Percentiles rank a stretch among this genome's conserved stretches.
phyloP scores from a whole-genome alignment of 352 stramenopile genomes.

The Aphanomyces stellatus region DNA sequence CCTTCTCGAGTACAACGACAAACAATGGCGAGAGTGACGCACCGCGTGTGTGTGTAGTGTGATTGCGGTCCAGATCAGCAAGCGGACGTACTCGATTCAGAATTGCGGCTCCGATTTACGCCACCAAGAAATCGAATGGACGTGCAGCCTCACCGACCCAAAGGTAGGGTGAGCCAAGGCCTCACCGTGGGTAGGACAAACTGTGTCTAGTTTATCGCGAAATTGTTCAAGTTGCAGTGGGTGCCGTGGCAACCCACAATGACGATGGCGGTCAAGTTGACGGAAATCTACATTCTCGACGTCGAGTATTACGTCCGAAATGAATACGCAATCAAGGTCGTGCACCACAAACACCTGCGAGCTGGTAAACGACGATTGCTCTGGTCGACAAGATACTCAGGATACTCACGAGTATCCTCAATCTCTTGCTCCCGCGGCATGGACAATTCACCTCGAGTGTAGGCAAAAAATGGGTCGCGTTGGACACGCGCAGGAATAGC shows the following conservation, averaged over 20 bases:
- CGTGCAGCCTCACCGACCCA: neutral
- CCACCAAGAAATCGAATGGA: slow-evolving; percentile 14
- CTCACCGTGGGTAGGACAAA: neutral
- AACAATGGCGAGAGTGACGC: neutral
- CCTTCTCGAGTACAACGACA: neutral
- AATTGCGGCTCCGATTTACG: slow-evolving; percentile 9
- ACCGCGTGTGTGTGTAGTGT: neutral
- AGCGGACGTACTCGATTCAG: slow-evolving; percentile 1
- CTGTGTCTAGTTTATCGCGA: slow-evolving; percentile 5
- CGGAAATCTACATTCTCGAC: slow-evolving; percentile 12
- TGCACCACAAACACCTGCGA: neutral
- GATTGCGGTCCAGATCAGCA: neutral
- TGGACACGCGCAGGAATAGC: neutral
- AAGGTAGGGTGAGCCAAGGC: neutral
- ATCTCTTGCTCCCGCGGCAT: no score
- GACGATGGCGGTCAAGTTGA: slow-evolving; percentile 4
- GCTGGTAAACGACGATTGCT: neutral
- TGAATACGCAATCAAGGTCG: slow-evolving; percentile 10
- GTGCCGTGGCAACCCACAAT: slow-evolving; percentile 10
- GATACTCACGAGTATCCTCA: no score
- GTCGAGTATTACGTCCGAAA: slow-evolving; percentile 1
- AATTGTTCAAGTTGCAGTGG: slow-evolving; percentile 14
- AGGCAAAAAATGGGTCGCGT: slow-evolving; percentile 15
- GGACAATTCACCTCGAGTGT: neutral
- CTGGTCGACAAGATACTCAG: no score